phyloP scores from a whole-genome alignment of 345 rosid genomes.

The Acer saccharum region DNA sequence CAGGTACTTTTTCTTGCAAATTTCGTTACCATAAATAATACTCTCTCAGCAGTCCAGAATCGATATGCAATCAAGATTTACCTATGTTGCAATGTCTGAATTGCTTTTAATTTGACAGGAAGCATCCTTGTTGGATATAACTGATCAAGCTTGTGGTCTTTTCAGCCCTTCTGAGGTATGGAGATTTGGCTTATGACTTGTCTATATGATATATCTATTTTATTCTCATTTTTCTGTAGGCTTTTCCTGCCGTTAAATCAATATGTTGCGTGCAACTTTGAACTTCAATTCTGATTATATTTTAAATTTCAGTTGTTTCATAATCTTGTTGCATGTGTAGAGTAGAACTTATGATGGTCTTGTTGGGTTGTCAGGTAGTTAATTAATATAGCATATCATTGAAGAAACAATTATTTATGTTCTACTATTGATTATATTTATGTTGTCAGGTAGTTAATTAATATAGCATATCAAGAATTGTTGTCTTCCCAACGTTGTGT shows the following conservation, averaged over 20 bases:
- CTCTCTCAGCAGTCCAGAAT: not conserved
- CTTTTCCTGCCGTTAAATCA: not conserved
- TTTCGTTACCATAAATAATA: constrained; percentile 8
- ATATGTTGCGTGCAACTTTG: not conserved
- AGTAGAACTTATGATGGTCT: too few species aligned
- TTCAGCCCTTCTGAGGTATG: constrained; percentile 77
- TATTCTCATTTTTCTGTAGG: not conserved
- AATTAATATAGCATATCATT: not conserved
- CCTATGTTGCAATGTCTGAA: not conserved
- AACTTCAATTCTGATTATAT: not conserved
- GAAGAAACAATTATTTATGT: not conserved
- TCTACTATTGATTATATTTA: not conserved
- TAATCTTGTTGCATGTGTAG: not conserved
- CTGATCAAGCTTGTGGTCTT: constrained; percentile 87
- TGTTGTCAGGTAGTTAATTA: too few species aligned
- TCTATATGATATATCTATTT: not conserved
- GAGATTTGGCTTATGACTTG: constrained; percentile 3
- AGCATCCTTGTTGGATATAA: constrained; percentile 81
- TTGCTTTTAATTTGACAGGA: constrained; percentile 56
- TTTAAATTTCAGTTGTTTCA: not conserved
- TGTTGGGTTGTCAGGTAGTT: too few species aligned
- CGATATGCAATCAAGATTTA: not conserved
- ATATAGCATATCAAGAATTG: too few species aligned
- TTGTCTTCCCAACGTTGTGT: not conserved
- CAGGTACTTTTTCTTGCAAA: constrained; percentile 51